Conservation (phyloP, 1,139 yeast genomes). For the Dujonia santamariae region DNA sequence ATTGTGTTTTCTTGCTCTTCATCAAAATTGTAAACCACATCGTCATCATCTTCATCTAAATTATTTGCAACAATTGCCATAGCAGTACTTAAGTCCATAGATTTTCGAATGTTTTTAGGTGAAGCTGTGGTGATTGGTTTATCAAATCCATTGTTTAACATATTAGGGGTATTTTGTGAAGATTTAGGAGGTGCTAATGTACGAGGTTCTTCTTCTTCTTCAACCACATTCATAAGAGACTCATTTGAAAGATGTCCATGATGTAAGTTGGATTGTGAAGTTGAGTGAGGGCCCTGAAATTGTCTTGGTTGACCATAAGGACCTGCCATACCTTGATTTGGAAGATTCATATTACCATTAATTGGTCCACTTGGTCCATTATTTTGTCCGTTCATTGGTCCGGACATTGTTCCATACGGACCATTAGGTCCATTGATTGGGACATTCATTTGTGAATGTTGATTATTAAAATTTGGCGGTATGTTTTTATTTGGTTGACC, state of each 20-base stretch:
- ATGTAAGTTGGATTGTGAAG: not conserved
- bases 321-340: no score
- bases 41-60: constrained; percentile 19
- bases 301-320: not conserved
- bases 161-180: constrained; percentile 1
- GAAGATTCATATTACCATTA: no score
- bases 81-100: constrained; percentile 2
- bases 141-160: not conserved
- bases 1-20: constrained; percentile 23
- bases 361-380: no score
- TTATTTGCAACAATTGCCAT: not conserved
- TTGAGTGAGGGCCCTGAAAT: not conserved
- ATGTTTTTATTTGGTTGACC: constrained; percentile 1
- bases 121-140: not conserved
- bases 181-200: constrained; percentile 5
- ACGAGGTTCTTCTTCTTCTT: constrained; percentile 35
- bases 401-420: no score
- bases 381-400: no score
- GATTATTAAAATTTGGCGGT: no score
- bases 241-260: constrained; percentile 26
- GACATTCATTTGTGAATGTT: no score
- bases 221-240: constrained; percentile 39
- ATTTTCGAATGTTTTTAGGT: constrained; percentile 2
- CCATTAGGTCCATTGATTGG: no score
- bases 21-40: constrained; percentile 32